A percentile compares a stretch with the other conserved stretches of the same genome.
Conservation (phyloP, 2,329 filamentous ascomycete genomes). For the Hypoxylon sp. region DNA sequence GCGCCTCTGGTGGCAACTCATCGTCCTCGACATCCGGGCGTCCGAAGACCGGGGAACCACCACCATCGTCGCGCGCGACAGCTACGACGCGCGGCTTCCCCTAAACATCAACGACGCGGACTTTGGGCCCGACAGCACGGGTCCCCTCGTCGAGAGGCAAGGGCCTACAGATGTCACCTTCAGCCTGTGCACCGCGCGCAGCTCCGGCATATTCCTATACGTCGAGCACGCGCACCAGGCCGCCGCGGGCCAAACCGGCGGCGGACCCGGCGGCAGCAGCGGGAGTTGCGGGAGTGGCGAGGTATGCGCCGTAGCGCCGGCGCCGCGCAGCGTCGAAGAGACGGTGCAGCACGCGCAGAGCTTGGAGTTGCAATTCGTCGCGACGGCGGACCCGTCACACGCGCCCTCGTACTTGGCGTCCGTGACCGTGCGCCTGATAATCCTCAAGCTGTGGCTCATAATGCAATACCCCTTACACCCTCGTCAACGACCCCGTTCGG, state of each 20-base stretch:
- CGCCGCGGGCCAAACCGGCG: neutral
- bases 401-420: slow-evolving; percentile 55
- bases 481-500: slow-evolving; percentile 23
- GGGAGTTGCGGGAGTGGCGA: too few relatives aligned
- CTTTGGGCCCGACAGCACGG: slow-evolving; percentile 56
- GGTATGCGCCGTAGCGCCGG: slow-evolving; percentile 18
- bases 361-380: slow-evolving; percentile 56
- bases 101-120: slow-evolving; percentile 66
- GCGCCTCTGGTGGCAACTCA: slow-evolving; percentile 72
- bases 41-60: slow-evolving; percentile 66
- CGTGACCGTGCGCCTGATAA: slow-evolving; percentile 56
- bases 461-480: slow-evolving; percentile 60
- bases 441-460: slow-evolving; percentile 60
- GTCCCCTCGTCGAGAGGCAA: slow-evolving; percentile 52
- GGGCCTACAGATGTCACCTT: slow-evolving; percentile 58
- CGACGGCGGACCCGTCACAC: slow-evolving; percentile 51
- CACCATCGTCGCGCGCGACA: slow-evolving; percentile 56
- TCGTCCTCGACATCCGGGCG: slow-evolving; percentile 68
- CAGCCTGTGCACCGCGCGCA: slow-evolving; percentile 55
- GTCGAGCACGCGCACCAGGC: slow-evolving; percentile 51
- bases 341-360: slow-evolving; percentile 55
- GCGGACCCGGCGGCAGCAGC: neutral
- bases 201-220: slow-evolving; percentile 56
- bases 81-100: slow-evolving; percentile 61
- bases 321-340: slow-evolving; percentile 53